Percentiles rank a stretch among this genome's conserved stretches.
Evolutionary conservation across 345 rosid genomes (phyloP).

Genomic region (Brassica juncea): DNA sequence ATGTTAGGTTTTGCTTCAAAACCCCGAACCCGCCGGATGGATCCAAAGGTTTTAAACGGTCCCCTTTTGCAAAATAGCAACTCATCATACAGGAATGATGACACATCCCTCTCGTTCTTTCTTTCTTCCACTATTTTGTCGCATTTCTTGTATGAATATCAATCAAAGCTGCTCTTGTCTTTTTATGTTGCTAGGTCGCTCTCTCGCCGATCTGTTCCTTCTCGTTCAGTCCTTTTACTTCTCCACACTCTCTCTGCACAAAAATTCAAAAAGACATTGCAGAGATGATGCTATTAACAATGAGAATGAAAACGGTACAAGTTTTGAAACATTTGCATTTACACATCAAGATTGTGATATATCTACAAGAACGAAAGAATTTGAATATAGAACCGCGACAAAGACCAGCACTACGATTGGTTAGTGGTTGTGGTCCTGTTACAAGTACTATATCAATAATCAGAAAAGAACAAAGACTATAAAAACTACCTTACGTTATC

Average conservation of each 20-base stretch:
- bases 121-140: constrained; percentile 35
- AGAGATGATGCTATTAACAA: constrained; percentile 41
- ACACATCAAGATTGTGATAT: constrained; percentile 2
- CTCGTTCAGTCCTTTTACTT: constrained; percentile 35
- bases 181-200: constrained; percentile 36
- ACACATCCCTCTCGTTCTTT: constrained; percentile 24
- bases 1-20: constrained; percentile 13
- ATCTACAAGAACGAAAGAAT: constrained; percentile 1
- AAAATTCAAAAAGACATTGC: constrained; percentile 9
- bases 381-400: constrained; percentile 21
- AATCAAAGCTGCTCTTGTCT: constrained; percentile 24
- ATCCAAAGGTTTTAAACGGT: constrained; percentile 36
- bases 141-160: constrained; percentile 20
- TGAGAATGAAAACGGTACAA: constrained; percentile 32
- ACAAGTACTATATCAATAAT: constrained; percentile 15
- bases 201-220: constrained; percentile 42
- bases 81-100: constrained; percentile 42
- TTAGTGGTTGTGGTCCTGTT: constrained; percentile 35
- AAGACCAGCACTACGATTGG: constrained; percentile 25
- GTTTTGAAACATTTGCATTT: constrained; percentile 12
- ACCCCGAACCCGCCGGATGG: constrained; percentile 7
- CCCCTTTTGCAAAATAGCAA: constrained; percentile 33
- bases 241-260: constrained; percentile 15
- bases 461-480: constrained; percentile 30
- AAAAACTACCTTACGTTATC: not conserved